Percentiles rank a stretch among this genome's conserved stretches.
phyloP scores from a whole-genome alignment of 139 green algal species.

The Tetratostichococcus sp. region DNA sequence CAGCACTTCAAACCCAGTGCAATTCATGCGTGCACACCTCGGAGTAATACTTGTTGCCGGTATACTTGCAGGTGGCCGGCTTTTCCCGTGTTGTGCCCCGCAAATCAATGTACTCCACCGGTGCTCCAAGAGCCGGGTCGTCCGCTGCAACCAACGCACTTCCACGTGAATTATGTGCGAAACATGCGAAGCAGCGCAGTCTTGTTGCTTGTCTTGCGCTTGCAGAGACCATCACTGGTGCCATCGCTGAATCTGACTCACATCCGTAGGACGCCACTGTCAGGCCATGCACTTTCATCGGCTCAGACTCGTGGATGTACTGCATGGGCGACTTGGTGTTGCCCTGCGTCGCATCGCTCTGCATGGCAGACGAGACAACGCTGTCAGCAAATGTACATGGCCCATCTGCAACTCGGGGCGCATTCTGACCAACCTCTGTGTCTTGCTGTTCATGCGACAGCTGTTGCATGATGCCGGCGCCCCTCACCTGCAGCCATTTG shows the following conservation, averaged over 20 bases:
- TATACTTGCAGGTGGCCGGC: constrained; percentile 94
- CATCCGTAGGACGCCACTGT: constrained; percentile 74
- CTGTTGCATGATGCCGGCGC: no score
- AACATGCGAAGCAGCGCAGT: neutral
- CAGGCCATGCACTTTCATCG: constrained; percentile 73
- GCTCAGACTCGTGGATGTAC: constrained; percentile 63
- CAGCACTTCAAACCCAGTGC: no score
- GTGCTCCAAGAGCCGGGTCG: constrained; percentile 72
- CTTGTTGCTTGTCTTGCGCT: no score
- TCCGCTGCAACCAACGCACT: constrained; percentile 65
- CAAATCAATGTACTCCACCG: constrained; percentile 89
- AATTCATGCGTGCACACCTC: neutral
- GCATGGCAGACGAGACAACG: neutral
- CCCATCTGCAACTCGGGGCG: neutral
- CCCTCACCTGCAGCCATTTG: constrained; percentile 89
- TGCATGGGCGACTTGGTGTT: constrained; percentile 71
- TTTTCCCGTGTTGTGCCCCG: constrained; percentile 75
- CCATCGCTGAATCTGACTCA: no score
- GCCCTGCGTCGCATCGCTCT: constrained; percentile 31
- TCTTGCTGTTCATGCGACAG: no score
- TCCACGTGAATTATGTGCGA: no score
- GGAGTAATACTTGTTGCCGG: constrained; percentile 58
- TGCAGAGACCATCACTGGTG: no score
- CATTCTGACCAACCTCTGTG: no score
- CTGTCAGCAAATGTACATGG: neutral